Conservation (phyloP, 768 basidiomycete species). For the Suillus subaureus region DNA sequence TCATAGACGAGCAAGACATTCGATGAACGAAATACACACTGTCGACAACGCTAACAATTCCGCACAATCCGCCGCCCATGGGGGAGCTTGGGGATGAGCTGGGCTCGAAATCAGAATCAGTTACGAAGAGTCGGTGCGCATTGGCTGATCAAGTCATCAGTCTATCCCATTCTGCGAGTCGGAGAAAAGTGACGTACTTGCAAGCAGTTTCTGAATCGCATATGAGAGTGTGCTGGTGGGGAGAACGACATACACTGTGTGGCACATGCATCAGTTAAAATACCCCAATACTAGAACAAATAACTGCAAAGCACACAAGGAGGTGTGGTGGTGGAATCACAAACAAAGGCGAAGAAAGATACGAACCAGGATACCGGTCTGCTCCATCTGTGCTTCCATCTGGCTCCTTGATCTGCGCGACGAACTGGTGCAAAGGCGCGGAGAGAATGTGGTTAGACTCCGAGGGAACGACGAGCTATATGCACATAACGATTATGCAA, state of each 20-base stretch:
- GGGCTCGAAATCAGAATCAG: slow-evolving; percentile 52
- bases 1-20: neutral
- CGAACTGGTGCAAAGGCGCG: slow-evolving; percentile 68
- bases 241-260: slow-evolving; percentile 72
- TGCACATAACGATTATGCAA: slow-evolving; percentile 1
- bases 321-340: neutral
- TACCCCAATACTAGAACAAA: neutral
- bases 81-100: slow-evolving; percentile 52
- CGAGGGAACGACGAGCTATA: slow-evolving; percentile 75
- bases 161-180: neutral
- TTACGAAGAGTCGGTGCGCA: slow-evolving; percentile 79
- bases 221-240: slow-evolving; percentile 65
- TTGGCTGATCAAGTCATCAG: slow-evolving; percentile 51
- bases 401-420: slow-evolving; percentile 72
- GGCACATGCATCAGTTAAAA: slow-evolving; percentile 1
- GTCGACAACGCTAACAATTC: slow-evolving; percentile 83
- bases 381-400: slow-evolving; percentile 79
- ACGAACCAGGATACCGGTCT: slow-evolving; percentile 75
- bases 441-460: slow-evolving; percentile 78
- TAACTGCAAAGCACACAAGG: neutral
- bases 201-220: slow-evolving; percentile 79
- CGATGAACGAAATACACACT: slow-evolving; percentile 45
- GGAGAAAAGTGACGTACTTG: slow-evolving; percentile 54
- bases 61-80: slow-evolving; percentile 51
- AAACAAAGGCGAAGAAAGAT: neutral